Percentiles rank a stretch among this genome's conserved stretches.
Evolutionary conservation across 2,329 filamentous ascomycete genomes (phyloP).

Genomic region (Sporothrix mexicana): DNA sequence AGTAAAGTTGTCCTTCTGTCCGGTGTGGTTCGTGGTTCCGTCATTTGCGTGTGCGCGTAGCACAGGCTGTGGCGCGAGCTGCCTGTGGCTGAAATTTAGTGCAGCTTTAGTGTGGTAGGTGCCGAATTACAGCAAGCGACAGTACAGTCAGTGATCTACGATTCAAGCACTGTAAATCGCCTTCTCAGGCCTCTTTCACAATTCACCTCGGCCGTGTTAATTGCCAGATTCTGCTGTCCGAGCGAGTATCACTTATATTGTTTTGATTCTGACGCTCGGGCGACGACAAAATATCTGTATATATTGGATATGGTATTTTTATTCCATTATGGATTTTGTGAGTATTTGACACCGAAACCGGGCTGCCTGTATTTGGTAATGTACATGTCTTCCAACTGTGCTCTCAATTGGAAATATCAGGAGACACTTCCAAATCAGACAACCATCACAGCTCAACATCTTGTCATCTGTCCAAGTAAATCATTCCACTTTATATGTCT

Average conservation of each 20-base stretch:
- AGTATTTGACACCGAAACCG: too few species aligned
- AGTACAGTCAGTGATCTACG: background rate
- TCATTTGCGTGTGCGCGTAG: background rate
- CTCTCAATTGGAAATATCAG: background rate
- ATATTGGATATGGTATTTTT: too few species aligned
- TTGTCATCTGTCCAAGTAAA: background rate
- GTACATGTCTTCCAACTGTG: background rate
- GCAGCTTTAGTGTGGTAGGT: background rate
- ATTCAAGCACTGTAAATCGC: background rate
- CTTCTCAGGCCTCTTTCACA: too few species aligned
- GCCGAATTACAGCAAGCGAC: too few species aligned
- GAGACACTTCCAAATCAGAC: background rate
- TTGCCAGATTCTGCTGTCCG: too few species aligned
- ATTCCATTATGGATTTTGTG: too few species aligned
- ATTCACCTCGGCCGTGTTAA: too few species aligned
- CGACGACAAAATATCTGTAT: too few species aligned
- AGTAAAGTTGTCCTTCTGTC: slow-evolving; percentile 27
- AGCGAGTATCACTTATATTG: too few species aligned
- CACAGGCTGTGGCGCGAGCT: slow-evolving; percentile 25
- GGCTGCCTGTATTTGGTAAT: too few species aligned
- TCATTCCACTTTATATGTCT: slow-evolving; percentile 6
- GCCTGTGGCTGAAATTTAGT: slow-evolving; percentile 19
- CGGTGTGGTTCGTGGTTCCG: background rate
- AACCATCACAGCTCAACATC: background rate
- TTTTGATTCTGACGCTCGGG: too few species aligned